Evolutionary conservation across 2,329 filamentous ascomycete genomes (phyloP).

Genomic region (Colletotrichum liriopes): DNA sequence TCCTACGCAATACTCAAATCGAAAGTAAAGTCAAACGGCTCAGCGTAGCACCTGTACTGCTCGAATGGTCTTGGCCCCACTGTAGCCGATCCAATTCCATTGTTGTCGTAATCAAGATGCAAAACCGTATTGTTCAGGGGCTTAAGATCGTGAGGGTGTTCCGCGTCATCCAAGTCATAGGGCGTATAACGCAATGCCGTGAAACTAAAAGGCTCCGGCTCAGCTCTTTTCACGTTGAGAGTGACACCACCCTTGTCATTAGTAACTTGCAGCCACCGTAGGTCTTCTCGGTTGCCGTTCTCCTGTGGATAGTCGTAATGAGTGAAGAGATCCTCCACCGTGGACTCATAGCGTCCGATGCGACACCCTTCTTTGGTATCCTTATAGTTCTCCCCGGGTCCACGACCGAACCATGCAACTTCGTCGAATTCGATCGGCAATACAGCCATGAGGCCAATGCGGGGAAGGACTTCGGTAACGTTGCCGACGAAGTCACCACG

Average conservation of each 20-base stretch:
- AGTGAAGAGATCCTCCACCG: constrained; percentile 60
- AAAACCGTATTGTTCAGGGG: constrained; percentile 57
- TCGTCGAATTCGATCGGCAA: constrained; percentile 49
- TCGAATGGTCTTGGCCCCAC: constrained; percentile 56
- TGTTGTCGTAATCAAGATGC: constrained; percentile 59
- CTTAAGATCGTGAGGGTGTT: constrained; percentile 64
- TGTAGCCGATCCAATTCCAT: constrained; percentile 61
- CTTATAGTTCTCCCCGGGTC: constrained; percentile 66
- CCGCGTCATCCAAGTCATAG: constrained; percentile 55
- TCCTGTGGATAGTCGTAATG: constrained; percentile 70
- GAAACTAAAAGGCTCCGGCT: constrained; percentile 52
- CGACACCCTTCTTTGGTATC: constrained; percentile 65
- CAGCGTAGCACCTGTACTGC: constrained; percentile 37
- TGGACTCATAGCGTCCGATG: constrained; percentile 55
- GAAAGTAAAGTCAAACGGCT: constrained; percentile 49
- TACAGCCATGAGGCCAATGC: constrained; percentile 63
- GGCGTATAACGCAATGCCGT: constrained; percentile 60
- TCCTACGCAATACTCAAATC: constrained; percentile 29
- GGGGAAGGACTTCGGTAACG: constrained; percentile 59
- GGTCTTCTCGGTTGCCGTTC: constrained; percentile 66
- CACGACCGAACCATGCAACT: constrained; percentile 66
- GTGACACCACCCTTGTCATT: constrained; percentile 38
- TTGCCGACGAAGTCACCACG: constrained; percentile 56
- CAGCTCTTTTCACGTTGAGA: constrained; percentile 32
- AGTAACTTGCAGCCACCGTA: constrained; percentile 58